Evolutionary conservation across 768 basidiomycete species (phyloP), one percentile per base, ranked within the genome.

Genomic region (Lactarius hatsudake): DNA sequence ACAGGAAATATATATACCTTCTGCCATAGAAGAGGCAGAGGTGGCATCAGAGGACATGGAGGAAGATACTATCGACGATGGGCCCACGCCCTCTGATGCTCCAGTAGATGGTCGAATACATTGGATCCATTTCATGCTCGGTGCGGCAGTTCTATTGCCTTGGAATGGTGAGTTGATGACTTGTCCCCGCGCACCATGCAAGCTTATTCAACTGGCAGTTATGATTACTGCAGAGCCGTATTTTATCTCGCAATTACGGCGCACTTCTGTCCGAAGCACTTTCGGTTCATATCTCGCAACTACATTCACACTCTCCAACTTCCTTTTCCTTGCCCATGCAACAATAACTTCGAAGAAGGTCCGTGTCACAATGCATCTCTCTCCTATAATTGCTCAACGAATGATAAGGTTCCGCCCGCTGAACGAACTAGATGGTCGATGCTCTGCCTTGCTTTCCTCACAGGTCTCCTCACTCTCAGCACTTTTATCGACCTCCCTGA

Each of bases 181-280:
- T 12, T 42, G 56, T 34, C 57, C 8, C 59, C 18, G 38, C 65
- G 20, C 13, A 42, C 23, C 57, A 38, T 38, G 55, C 30, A 55
- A 43, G 45, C 48, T 68, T 23, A 65, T 9, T 34, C 43, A 51
- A 3, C 26, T n/a, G n/a, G 26, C 65, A 96, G 94, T 88, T 1
- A 79, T 95, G 73, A 94, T 97, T 30, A 96, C 92, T 38, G 93
- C 90, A 0, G 87, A 87, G 57, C 87, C 94, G 0, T 93, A 89
- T 75, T 93, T 96, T 75, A 75, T 89, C 38, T 85, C 90, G 0
- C 82, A 91, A 63, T 76, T 96, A 43, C 81, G 78, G 12, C 82
- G 81, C 23, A 89, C 91, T 2, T 75, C 85, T 0, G 71, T 89
- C 23, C 79, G 82, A 64, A 74, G 81, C 18, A 83, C 78, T 2